Base-by-base conservation (phyloP, 2,329 filamentous ascomycete species). In the Juglanconis oblonga region DNA sequence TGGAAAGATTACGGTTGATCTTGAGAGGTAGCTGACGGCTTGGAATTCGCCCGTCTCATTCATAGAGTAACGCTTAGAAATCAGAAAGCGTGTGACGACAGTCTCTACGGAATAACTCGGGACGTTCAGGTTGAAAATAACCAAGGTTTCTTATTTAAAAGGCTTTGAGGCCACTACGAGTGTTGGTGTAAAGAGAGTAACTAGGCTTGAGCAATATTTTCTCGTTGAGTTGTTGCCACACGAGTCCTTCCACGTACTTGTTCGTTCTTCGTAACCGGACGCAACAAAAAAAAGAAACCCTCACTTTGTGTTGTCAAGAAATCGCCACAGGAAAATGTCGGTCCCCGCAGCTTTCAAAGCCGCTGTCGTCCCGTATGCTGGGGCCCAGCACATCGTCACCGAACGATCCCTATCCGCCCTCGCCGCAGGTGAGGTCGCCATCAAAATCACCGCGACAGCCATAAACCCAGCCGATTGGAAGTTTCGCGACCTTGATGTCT, bases 391-490 rank as follows among this genome's bases (percentile, higher is more conserved):
- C 17, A 48, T 24, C 24, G 45, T 48, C 45, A 10, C 45, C 8
- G 45, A 48, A 4, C 45, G 45, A 4, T 48, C 45, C 32, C 58
- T 68, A 1, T 33, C 36, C 9, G 50, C 64, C 9, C 59, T 67
- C 3, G 61, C 58, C 62, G 59, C 62, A 2, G 57, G 54, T 8
- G 60, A 66, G 53, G 54, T 66, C 45, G 52, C 61, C n/a, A 63
- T 67, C 31, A 64, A 48, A 24, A 13, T 48, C 45, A 48, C 45
- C 57, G 66, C 67, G 1, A 68, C 70, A 1, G 71, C 71, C 8
- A 68, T 73, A 33, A 73, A 73, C 71, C 57, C 67, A 58, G 53
- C 72, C 7, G 72, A 74, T 61, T 72, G 70, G 67, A 74, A 74
- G 58, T 64, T 72, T 9, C 69, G 71, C 32, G 65, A 67, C 57